A percentile compares a stretch with the other conserved stretches of the same genome.
phyloP scores from a whole-genome alignment of 768 basidiomycete species.

The Galerina marginata region DNA sequence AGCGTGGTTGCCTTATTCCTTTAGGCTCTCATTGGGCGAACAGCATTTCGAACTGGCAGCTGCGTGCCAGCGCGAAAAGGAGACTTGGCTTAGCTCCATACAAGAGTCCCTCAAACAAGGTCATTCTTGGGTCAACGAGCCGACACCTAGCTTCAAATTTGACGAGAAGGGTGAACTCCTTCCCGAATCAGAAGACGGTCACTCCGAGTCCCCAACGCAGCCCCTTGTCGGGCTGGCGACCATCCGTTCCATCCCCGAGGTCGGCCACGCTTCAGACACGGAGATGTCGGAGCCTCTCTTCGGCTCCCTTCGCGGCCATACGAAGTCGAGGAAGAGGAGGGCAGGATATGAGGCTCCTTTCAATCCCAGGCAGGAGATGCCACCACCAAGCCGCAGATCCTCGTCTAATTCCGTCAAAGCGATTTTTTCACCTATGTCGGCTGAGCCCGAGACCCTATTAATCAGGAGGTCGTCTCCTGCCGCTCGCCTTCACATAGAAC shows the following conservation, averaged over 20 bases:
- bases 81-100: constrained; percentile 82
- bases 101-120: constrained; percentile 52
- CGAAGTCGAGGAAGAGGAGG: constrained; percentile 33
- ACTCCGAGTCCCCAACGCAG: constrained; percentile 34
- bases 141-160: constrained; percentile 63
- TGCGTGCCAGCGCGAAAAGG: constrained; percentile 83
- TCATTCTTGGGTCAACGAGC: constrained; percentile 61
- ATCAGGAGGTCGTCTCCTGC: constrained; percentile 70
- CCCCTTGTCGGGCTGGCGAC: constrained; percentile 50
- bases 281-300: constrained; percentile 43
- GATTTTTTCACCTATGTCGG: constrained; percentile 56
- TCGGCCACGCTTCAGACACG: constrained; percentile 37
- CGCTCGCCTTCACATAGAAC: constrained; percentile 75
- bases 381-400: constrained; percentile 57
- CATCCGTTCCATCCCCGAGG: constrained; percentile 62
- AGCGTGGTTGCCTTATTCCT: constrained; percentile 84
- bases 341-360: constrained; percentile 29
- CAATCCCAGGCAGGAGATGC: constrained; percentile 24
- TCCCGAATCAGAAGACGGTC: constrained; percentile 43
- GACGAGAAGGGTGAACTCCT: constrained; percentile 47
- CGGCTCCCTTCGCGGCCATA: constrained; percentile 35
- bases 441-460: constrained; percentile 64
- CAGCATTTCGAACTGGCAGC: constrained; percentile 88
- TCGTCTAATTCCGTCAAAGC: constrained; percentile 68
- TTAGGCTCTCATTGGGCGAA: constrained; percentile 71